A percentile compares a stretch with the other conserved stretches of the same genome.
These are phyloP conservation scores for Aureobasidium musti DNA, from an alignment of 2,329 filamentous ascomycete species.

Conservation along the genomic window DNA sequence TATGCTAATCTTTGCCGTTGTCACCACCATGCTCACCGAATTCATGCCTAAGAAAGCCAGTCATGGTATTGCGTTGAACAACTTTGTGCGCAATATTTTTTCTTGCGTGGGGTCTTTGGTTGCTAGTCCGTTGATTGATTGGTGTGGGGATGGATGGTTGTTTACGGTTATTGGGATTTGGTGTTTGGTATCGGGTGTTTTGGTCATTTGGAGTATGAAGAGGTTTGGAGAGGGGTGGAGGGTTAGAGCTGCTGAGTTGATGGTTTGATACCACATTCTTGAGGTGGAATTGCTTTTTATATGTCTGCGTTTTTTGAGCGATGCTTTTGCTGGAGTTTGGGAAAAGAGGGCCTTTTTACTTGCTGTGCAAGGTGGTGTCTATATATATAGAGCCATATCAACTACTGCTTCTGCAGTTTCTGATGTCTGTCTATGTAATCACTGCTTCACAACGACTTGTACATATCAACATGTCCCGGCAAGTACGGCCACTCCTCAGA, in stretches of 20 bases:
- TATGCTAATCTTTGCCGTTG: constrained; percentile 75
- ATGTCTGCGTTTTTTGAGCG: constrained; percentile 1
- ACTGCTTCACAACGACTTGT: no score
- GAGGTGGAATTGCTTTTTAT: neutral
- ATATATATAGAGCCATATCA: neutral
- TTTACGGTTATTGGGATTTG: constrained; percentile 59
- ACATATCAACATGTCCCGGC: no score
- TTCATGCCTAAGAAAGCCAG: constrained; percentile 73
- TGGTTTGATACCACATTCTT: neutral
- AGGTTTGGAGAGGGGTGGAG: constrained; percentile 40
- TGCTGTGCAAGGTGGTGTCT: neutral
- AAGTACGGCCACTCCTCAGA: neutral
- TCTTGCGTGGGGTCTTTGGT: constrained; percentile 70
- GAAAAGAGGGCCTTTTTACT: neutral
- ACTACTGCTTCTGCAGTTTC: neutral
- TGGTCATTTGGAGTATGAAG: constrained; percentile 42
- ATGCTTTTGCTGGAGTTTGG: constrained; percentile 1
- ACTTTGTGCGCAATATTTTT: constrained; percentile 78
- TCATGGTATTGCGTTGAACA: constrained; percentile 76
- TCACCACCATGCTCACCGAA: constrained; percentile 82
- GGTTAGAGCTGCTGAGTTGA: constrained; percentile 13
- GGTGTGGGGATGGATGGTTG: constrained; percentile 74
- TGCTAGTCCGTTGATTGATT: constrained; percentile 68
- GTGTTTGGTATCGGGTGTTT: constrained; percentile 35
- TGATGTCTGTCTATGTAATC: no score